Evolutionary conservation across 192 early-diverging fungal species (phyloP), one percentile per base, ranked within the genome.

Genomic region (Geranomyces variabilis): DNA sequence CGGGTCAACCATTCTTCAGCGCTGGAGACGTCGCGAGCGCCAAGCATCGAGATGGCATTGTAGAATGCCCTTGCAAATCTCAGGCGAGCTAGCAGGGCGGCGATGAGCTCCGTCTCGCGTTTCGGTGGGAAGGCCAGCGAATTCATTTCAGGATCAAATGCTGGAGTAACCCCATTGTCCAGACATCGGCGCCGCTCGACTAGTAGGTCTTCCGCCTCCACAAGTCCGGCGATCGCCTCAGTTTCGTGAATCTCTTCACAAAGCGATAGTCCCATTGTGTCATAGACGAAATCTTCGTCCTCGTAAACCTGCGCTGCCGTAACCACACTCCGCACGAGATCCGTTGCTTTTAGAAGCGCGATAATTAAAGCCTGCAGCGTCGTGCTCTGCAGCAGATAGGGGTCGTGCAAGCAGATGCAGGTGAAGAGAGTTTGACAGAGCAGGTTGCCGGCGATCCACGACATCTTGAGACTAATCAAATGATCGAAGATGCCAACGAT

Each of bases 341-440:
- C 51, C n/a, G 36, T 53, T 8, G 71, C 61, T 46, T 47, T 34
- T 7, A 74, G 30, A 9, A 73, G 19, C 17, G 59, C 65, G 15
- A 67, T 44, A 28, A 70, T 12, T 44, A 13, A 75, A 24, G 57
- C 45, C 26, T 55, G 29, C 66, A 75, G 49, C 2, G 69, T 17
- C 7, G 67, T 24, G 43, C 46, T 55, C 28, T 12, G 12, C 12
- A 77, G 15, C 2, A 3, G 15, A 43, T 67, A 46, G 0, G 65
- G 56, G 0, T 49, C 43, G 45, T 75, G 74, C 45, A 75, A 45
- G 44, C 57, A 70, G 19, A 75, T 36, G 44, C 74, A 75, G 21
- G 74, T 75, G 44, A 75, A 75, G 17, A 75, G 26, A 0, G 74
- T 75, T 41, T 75, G 74, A 30, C 59, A 69, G 4, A 75, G 51